These are phyloP conservation scores for Fusarium sp. DNA, from an alignment of 2,329 filamentous ascomycete genomes.

Conservation along the genomic window DNA sequence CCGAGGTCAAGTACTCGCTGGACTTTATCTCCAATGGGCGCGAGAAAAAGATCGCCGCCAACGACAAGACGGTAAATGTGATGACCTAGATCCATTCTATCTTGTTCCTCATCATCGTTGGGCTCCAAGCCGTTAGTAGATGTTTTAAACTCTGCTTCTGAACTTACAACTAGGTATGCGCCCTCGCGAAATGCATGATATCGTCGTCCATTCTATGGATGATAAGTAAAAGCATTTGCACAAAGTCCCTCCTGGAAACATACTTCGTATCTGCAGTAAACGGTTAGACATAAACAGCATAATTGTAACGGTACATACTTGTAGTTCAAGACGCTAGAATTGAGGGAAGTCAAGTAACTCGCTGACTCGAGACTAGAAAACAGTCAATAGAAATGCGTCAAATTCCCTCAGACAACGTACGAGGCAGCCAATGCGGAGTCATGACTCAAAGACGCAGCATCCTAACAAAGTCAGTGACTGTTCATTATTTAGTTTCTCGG, in stretches of 20 bases:
- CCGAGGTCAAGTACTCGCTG: constrained; percentile 22
- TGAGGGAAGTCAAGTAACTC: constrained; percentile 4
- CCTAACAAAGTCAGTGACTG: not conserved
- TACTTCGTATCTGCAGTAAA: constrained; percentile 1
- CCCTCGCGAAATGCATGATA: constrained; percentile 25
- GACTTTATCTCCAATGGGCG: constrained; percentile 1
- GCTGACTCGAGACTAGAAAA: not conserved
- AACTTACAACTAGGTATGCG: constrained; percentile 12
- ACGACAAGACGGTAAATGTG: constrained; percentile 19
- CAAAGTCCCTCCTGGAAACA: too few relatives aligned
- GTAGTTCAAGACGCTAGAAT: constrained; percentile 19
- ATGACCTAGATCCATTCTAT: constrained; percentile 29
- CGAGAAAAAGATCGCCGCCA: constrained; percentile 20
- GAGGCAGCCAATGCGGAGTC: not conserved
- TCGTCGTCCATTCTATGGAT: constrained; percentile 8
- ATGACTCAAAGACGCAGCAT: not conserved
- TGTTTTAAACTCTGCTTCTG: too few relatives aligned
- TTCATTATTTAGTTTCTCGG: too few relatives aligned
- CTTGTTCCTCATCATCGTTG: constrained; percentile 25
- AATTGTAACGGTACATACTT: not conserved
- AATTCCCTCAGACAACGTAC: not conserved
- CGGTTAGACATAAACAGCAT: accelerated
- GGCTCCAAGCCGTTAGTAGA: not conserved
- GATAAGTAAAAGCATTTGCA: not conserved
- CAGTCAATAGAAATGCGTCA: not conserved